phyloP scores from a whole-genome alignment of 2,329 filamentous ascomycete species.

The Trichoderma guizhouense region DNA sequence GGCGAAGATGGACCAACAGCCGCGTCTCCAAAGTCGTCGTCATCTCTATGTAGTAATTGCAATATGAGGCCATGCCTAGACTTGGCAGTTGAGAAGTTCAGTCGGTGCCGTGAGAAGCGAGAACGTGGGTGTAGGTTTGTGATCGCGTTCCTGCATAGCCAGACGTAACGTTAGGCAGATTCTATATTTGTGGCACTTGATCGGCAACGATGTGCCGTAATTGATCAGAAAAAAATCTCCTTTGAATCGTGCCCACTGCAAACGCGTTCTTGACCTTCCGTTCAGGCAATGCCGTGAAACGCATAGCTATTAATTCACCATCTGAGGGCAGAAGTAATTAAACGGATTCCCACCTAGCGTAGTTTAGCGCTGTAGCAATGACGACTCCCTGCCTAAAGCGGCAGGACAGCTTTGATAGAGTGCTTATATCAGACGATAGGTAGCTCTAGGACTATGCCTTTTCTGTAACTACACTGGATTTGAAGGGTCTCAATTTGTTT shows the following conservation, averaged over 20 bases:
- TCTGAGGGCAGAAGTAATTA: not conserved
- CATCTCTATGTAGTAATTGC: not conserved
- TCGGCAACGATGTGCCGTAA: not conserved
- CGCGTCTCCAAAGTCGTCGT: not conserved
- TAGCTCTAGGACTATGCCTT: not conserved
- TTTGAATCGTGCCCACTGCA: not conserved
- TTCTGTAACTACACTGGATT: not conserved
- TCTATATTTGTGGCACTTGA: not conserved
- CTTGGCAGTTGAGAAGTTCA: not conserved
- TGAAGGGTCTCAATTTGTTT: not conserved
- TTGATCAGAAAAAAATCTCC: not conserved
- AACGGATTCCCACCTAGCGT: not conserved
- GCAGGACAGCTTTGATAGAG: slow-evolving; percentile 1
- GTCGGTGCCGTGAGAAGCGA: not conserved
- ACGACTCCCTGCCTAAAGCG: not conserved
- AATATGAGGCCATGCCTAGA: not conserved
- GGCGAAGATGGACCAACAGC: not conserved
- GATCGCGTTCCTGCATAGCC: not conserved
- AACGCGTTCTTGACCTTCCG: not conserved
- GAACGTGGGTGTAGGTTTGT: not conserved
- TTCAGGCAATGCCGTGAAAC: not conserved
- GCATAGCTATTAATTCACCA: not conserved
- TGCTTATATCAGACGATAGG: slow-evolving; percentile 12
- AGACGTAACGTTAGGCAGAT: not conserved
- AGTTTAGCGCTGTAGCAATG: not conserved